phyloP scores from a whole-genome alignment of 2,329 filamentous ascomycete species.

The Colletotrichum siamense region DNA sequence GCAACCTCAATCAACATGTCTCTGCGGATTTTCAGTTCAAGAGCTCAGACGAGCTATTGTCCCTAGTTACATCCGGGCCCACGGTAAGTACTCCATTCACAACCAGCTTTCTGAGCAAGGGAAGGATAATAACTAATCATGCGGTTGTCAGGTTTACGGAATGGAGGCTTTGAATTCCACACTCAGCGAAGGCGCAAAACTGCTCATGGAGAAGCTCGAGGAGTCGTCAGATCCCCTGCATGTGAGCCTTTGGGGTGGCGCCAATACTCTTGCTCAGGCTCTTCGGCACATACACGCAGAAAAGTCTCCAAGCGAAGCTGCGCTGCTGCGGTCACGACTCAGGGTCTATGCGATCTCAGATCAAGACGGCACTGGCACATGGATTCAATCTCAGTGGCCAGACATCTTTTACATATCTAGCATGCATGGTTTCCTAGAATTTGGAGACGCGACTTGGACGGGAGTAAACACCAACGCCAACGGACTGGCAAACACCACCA shows the following conservation, averaged over 20 bases:
- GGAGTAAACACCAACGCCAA: slow-evolving; percentile 49
- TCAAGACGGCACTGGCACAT: slow-evolving; percentile 61
- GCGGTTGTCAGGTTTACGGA: slow-evolving; percentile 32
- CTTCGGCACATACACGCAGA: slow-evolving; percentile 38
- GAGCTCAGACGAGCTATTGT: background rate
- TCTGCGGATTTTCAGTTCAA: background rate
- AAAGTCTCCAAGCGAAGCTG: slow-evolving; percentile 33
- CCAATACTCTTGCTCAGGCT: slow-evolving; percentile 56
- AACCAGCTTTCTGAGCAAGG: background rate
- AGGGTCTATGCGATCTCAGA: slow-evolving; percentile 63
- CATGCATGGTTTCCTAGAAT: slow-evolving; percentile 61
- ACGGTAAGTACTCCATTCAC: background rate
- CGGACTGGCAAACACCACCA: slow-evolving; percentile 52
- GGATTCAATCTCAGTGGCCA: slow-evolving; percentile 59
- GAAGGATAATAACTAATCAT: background rate
- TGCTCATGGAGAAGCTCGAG: slow-evolving; percentile 40
- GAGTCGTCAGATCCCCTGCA: slow-evolving; percentile 45
- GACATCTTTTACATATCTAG: slow-evolving; percentile 61
- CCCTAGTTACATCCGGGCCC: background rate
- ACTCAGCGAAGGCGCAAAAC: slow-evolving; percentile 42
- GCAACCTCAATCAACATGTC: slow-evolving; percentile 52
- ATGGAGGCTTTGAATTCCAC: slow-evolving; percentile 34
- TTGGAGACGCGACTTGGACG: slow-evolving; percentile 58
- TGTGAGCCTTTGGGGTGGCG: slow-evolving; percentile 58
- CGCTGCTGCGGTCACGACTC: slow-evolving; percentile 43